Base-by-base conservation (phyloP, 768 basidiomycete genomes). In the Podaxis rugospora region DNA sequence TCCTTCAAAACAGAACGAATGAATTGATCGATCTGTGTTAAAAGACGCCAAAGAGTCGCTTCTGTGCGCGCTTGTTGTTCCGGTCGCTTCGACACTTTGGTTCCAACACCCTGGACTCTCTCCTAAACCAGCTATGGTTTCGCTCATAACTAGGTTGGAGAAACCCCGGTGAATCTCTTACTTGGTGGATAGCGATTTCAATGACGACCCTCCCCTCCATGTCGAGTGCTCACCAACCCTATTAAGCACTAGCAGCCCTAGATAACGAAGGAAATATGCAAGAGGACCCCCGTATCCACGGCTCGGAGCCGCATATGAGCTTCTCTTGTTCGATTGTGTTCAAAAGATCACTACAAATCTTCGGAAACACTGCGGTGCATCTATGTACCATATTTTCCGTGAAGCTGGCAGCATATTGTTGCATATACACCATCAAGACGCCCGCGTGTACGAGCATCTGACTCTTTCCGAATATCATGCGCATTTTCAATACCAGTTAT, bases 311-410 rank as follows among this genome's bases (percentile, higher is more conserved):
- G 10, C 6, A 6, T n/a, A 7, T 28, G 18, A 18, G 32, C 35
- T 16, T 16, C n/a, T 2, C 9, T n/a, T 7, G 10, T 6, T 37
- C 9, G 10, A n/a, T 32, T 14, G 18, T 37, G 13, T 13, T 36
- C 18, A 35, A 23, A 11, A 18, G 35, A 9, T 5, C 16, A 21
- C n/a, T 36, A 50, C 3, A 5, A 23, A 60, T 52, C 40, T 35
- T 60, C 59, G 59, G 59, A 35, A 36, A 47, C 51, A 60, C 21
- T 53, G 11, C 51, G 59, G 57, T 59, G 51, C 40, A 39, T n/a
- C 35, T 23, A 18, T 6, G 40, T 16, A 40, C 51, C 57, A 51
- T 49, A 37, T 59, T 59, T 50, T 40, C 21, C 18, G 36, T 10
- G 16, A 16, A 32, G 18, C 58, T 51, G 39, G 52, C 44, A n/a